These are phyloP conservation scores for Barbarea vulgaris DNA, from an alignment of 345 rosid genomes.

Conservation along the genomic window DNA sequence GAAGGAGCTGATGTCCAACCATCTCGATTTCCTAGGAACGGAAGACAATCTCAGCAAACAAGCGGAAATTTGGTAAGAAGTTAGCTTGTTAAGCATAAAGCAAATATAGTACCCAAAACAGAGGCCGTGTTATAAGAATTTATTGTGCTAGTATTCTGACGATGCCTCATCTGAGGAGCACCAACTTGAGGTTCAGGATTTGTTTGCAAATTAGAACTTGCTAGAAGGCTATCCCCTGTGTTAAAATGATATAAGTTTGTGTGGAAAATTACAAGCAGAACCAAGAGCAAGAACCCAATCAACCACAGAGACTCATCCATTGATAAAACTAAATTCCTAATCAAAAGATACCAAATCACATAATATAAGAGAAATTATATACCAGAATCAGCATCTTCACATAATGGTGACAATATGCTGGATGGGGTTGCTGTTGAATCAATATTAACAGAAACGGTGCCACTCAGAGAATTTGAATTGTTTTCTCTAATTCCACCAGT, in stretches of 20 bases:
- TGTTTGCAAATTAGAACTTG: slow-evolving; percentile 46
- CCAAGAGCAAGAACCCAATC: slow-evolving; percentile 1
- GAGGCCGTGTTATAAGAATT: slow-evolving; percentile 42
- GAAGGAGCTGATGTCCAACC: slow-evolving; percentile 44
- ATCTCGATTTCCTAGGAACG: slow-evolving; percentile 46
- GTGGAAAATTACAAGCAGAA: slow-evolving; percentile 20
- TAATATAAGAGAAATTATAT: slow-evolving; percentile 8
- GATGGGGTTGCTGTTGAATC: slow-evolving; percentile 77
- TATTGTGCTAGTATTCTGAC: slow-evolving; percentile 41
- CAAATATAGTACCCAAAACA: slow-evolving; percentile 47
- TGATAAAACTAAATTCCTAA: slow-evolving; percentile 3
- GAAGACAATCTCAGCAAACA: slow-evolving; percentile 30
- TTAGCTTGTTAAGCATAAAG: slow-evolving; percentile 19
- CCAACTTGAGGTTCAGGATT: slow-evolving; percentile 45
- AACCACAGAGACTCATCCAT: slow-evolving; percentile 16
- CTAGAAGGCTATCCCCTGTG: slow-evolving; percentile 69
- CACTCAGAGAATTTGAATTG: slow-evolving; percentile 48
- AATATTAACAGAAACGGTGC: slow-evolving; percentile 57
- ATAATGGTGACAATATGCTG: slow-evolving; percentile 63
- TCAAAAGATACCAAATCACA: slow-evolving; percentile 10
- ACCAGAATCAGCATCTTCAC: slow-evolving; percentile 97
- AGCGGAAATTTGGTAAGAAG: slow-evolving; percentile 9
- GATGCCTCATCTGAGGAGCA: slow-evolving; percentile 38
- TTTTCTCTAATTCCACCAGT: slow-evolving; percentile 51
- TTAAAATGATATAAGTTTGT: slow-evolving; percentile 35